Evolutionary conservation across 1,284 basidiomycete species (phyloP), one percentile per base, ranked within the genome.

Genomic region (Trametes pubescens): DNA sequence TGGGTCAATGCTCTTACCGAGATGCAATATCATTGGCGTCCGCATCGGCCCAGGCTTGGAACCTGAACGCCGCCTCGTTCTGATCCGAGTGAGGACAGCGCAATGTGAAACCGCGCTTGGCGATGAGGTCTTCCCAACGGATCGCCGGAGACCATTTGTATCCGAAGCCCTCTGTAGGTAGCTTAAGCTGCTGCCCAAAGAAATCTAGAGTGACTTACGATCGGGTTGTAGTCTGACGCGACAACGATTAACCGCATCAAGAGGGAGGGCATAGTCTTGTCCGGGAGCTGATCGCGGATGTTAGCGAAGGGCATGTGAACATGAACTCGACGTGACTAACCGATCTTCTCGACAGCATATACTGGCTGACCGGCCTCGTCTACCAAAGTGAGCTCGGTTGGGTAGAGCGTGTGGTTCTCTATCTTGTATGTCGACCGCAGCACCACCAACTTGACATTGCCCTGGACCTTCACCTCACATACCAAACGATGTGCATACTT

Each of bases 391-490:
- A 99, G 80, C 78, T 99, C 98, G 70, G 99, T 80, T 1, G 98
- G 96, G 71, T 99, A 94, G 61, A 97, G 83, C 0, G 97, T 98
- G 65, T 90, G 81, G 77, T 99, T 99, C 77, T 96, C 92, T 57
- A 99, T 84, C 72, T 93, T 90, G 77, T 98, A 96, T 0, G 95
- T 95, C 0, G 98, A 99, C 44, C 96, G 86, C 71, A 99, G 86
- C 0, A 95, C 99, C 67, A 99, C 94, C 65, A 98, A 80, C 81
- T 99, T 99, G 76, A 98, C 92, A 73, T 96, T 99, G 75, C 98
- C 90, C 73, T 94, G 86, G 34, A 99, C 89, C 69, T 88, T 91
- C 67, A 99, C 90, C 70, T 98, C 96, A 76, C 94, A 98, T 24
- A 98, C 84, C 47, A 99, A 77, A 44, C 96, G 92, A 75, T 94